Conservation (phyloP, 129 eudicot genomes). For the Saposhnikovia divaricata region DNA sequence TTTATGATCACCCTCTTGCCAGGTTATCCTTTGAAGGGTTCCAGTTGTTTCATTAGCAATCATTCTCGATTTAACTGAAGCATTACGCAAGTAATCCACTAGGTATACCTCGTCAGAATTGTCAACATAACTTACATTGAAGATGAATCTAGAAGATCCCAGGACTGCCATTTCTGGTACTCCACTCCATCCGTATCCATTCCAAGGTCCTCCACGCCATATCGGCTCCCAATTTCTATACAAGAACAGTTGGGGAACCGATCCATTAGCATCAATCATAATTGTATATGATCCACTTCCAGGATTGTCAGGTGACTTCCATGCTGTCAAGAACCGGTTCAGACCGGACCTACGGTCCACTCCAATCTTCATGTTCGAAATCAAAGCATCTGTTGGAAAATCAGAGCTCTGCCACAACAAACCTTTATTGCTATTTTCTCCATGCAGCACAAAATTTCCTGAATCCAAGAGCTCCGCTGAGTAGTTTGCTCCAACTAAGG, state of each 20-base stretch:
- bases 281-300: background rate
- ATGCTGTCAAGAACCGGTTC: slow-evolving; percentile 2
- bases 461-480: slow-evolving; percentile 12
- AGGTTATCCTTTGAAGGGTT: background rate
- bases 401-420: slow-evolving; percentile 11
- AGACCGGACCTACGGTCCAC: slow-evolving; percentile 6
- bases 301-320: slow-evolving; percentile 4
- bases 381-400: background rate
- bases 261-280: background rate
- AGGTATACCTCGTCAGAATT: background rate
- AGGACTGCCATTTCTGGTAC: background rate
- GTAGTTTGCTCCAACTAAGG: background rate
- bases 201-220: slow-evolving; percentile 2
- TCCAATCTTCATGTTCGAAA: slow-evolving; percentile 5
- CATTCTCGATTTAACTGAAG: background rate
- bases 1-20: background rate
- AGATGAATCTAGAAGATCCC: background rate
- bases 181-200: slow-evolving; percentile 10
- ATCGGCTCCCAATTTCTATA: background rate
- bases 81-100: background rate
- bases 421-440: too few relatives aligned
- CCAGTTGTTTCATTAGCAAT: background rate
- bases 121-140: background rate
- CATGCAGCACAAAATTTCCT: background rate
- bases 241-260: background rate